Percentiles rank a stretch among this genome's conserved stretches.
These are phyloP conservation scores for Lineolata rhizophorae DNA, from an alignment of 495 filamentous ascomycete species.

Conservation along the genomic window DNA sequence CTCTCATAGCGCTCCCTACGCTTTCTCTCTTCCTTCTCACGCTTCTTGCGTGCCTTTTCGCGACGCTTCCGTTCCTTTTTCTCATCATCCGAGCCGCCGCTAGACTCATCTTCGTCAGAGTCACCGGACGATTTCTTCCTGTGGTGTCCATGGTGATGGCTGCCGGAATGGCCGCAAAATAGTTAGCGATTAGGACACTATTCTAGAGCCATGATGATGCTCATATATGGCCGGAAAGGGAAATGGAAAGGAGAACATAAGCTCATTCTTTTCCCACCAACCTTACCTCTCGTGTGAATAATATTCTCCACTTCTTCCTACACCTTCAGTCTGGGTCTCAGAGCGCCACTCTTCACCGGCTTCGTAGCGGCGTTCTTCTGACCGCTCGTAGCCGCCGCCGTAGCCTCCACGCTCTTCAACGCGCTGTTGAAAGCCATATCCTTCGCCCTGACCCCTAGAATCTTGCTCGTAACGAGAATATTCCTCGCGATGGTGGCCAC, in stretches of 20 bases:
- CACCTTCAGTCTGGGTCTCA: conserved; percentile 11
- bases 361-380: conserved; percentile 12
- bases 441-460: conserved; percentile 4
- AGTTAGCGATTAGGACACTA: no score
- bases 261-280: conserved; percentile 5
- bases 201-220: no score
- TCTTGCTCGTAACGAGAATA: conserved; percentile 19
- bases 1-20: no score
- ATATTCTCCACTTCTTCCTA: conserved; percentile 8
- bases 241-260: not conserved
- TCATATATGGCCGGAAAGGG: no score
- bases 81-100: conserved; percentile 9
- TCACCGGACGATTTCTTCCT: conserved; percentile 3
- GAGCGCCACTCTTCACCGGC: conserved; percentile 9
- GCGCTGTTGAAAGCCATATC: conserved; percentile 12
- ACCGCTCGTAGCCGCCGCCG: conserved; percentile 13
- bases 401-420: conserved; percentile 6
- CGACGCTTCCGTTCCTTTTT: conserved; percentile 8
- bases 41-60: conserved; percentile 5
- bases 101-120: no score
- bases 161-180: not conserved
- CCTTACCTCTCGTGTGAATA: conserved; percentile 12
- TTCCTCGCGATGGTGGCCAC: conserved; percentile 23
- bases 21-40: conserved; percentile 1
- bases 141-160: not conserved